Evolutionary conservation across 2,329 filamentous ascomycete species (phyloP), one percentile per base, ranked within the genome.

Genomic region (Colletotrichum orbiculare): DNA sequence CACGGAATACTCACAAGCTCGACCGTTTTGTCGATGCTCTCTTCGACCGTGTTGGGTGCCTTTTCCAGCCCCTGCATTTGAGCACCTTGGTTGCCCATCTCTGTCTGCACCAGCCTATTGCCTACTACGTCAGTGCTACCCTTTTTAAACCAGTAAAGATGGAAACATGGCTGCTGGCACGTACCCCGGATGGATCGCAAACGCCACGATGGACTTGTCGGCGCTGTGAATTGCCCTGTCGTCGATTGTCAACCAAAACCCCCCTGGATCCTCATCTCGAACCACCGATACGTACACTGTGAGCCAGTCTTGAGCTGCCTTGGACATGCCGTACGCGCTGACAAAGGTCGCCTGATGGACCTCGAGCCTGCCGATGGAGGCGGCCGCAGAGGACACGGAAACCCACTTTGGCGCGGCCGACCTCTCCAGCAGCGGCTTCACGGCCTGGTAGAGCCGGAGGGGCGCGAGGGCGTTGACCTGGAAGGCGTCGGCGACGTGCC

Each of bases 11-110:
- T 54, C 6, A 61, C 58, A 2, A 55, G 12, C 7, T 71, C 68
- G 66, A 73, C 42, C 67, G 81, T 71, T 2, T 74, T 75, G 10
- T 69, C 60, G 6, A 75, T 73, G 46, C 74, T 77, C 11, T 78
- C 70, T 8, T 80, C 73, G 8, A 82, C 35, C 7, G 69, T 71
- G 45, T 77, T 68, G 3, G 76, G 73, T 0, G 80, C 78, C 45
- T 74, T 64, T 1, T 71, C 59, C 3, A 78, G 50, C 0, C 77
- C 78, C 9, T 74, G 52, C 0, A 45, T 53, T 50, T 71, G 66
- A 0, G 80, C 78, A 39, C 73, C 77, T 0, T 52, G 59, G 60
- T 78, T 77, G 0, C 81, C 81, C 72, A 81, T 78, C 5, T 77
- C 78, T 0, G 80, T 83, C 63, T 79, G 75, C 0, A 80, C 77